Conservation (phyloP, 805 yeast species). For the Teunomyces stri region DNA sequence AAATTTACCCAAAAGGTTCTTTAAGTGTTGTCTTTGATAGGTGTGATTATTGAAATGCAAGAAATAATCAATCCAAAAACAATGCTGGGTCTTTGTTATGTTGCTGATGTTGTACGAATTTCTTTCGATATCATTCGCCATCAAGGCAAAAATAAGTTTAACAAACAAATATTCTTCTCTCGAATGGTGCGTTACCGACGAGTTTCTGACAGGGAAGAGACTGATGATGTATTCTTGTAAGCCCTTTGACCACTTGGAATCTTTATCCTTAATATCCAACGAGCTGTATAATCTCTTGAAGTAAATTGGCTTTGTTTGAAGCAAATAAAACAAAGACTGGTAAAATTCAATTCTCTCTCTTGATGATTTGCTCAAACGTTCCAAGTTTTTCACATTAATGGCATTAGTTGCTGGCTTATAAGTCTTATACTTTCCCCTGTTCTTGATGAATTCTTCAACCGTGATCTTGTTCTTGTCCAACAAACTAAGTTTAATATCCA, state of each 20-base stretch:
- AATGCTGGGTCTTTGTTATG: constrained; percentile 33
- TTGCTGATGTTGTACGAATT: constrained; percentile 31
- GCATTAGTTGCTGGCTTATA: constrained; percentile 17
- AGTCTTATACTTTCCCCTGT: constrained; percentile 33
- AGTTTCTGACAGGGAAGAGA: constrained; percentile 32
- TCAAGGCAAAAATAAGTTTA: constrained; percentile 50
- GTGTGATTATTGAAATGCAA: constrained; percentile 45
- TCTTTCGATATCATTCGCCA: constrained; percentile 39
- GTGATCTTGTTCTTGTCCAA: constrained; percentile 78
- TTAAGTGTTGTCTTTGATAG: constrained; percentile 47
- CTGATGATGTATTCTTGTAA: constrained; percentile 21
- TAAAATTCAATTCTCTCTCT: constrained; percentile 60
- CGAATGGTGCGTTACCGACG: constrained; percentile 33
- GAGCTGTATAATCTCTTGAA: constrained; percentile 53
- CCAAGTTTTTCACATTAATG: constrained; percentile 21
- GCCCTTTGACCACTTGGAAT: constrained; percentile 14
- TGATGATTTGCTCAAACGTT: constrained; percentile 37
- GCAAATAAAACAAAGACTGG: constrained; percentile 73
- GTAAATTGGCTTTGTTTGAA: constrained; percentile 82
- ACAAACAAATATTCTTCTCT: constrained; percentile 73
- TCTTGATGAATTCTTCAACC: constrained; percentile 63
- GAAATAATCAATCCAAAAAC: constrained; percentile 47
- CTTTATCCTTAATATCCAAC: constrained; percentile 13
- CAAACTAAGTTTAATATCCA: constrained; percentile 75
- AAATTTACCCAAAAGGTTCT: constrained; percentile 37